Percentiles rank a stretch among this genome's conserved stretches.
Evolutionary conservation across 345 rosid species (phyloP).

Genomic region (Turnera subulata): DNA sequence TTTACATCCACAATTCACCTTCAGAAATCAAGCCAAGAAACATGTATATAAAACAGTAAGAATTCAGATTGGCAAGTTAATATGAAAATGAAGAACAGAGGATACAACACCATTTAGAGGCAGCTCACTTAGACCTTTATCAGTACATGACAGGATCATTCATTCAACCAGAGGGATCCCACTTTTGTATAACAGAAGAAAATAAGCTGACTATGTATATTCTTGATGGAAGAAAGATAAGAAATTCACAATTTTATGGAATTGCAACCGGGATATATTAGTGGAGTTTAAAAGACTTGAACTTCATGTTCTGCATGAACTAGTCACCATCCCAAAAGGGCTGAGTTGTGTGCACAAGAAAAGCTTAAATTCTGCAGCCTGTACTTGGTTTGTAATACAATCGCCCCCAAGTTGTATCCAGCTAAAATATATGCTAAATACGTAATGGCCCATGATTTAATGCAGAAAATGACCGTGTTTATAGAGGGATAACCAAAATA

Average conservation of each 20-base stretch:
- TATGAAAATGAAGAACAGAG: not conserved
- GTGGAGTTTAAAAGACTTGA: not conserved
- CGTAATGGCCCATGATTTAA: not conserved
- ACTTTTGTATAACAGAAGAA: too few species aligned
- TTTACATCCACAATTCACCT: not conserved
- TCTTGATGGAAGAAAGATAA: not conserved
- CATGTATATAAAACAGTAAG: not conserved
- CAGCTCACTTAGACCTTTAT: not conserved
- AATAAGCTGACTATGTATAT: too few species aligned
- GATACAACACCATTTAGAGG: not conserved
- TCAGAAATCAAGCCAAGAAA: not conserved
- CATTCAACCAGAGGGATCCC: too few species aligned
- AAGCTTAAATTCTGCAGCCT: not conserved
- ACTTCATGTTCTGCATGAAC: too few species aligned
- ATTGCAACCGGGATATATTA: too few species aligned
- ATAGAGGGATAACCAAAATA: conserved; percentile 1
- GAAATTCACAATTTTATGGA: not conserved
- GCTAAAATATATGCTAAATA: not conserved
- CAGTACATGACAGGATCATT: too few species aligned
- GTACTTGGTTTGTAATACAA: not conserved
- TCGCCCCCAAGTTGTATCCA: not conserved
- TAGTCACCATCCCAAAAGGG: too few species aligned
- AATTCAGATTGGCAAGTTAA: not conserved
- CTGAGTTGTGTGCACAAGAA: not conserved
- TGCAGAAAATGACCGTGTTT: conserved; percentile 2